A percentile compares a stretch with the other conserved stretches of the same genome.
These are phyloP conservation scores for Entoloma clypeatum DNA, from an alignment of 1,284 basidiomycete species.

Conservation along the genomic window DNA sequence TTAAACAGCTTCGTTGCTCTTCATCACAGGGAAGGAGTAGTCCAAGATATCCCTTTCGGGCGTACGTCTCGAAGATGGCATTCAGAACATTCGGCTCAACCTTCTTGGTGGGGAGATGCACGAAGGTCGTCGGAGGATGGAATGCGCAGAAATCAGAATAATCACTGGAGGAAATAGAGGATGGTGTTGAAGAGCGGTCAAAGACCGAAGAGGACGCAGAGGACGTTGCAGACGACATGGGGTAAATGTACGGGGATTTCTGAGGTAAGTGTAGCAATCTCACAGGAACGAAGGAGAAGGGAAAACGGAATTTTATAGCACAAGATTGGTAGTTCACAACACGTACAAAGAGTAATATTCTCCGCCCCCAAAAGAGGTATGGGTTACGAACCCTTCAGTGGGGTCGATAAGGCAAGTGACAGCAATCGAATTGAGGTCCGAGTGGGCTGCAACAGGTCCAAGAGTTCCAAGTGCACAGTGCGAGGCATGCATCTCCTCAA, in stretches of 20 bases:
- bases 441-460: too few relatives aligned
- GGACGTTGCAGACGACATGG: conserved; percentile 26
- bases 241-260: conserved; percentile 5
- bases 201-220: conserved; percentile 27
- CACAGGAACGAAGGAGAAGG: conserved; percentile 2
- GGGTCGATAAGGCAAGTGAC: too few relatives aligned
- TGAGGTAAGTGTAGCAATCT: neutral
- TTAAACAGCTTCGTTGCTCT: neutral
- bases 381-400: too few relatives aligned
- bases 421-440: too few relatives aligned
- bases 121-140: conserved; percentile 21
- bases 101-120: conserved; percentile 19
- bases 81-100: conserved; percentile 23
- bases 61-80: conserved; percentile 29
- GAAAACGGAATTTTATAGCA: conserved; percentile 27
- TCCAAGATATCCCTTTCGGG: conserved; percentile 25
- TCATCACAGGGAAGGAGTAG: conserved; percentile 21
- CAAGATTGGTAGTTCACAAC: conserved; percentile 21
- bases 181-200: conserved; percentile 29
- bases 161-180: conserved; percentile 20
- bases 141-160: conserved; percentile 3
- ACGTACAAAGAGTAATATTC: conserved; percentile 27
- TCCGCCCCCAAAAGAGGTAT: too few relatives aligned
- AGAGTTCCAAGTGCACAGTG: too few relatives aligned
- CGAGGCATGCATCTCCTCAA: too few relatives aligned